These are phyloP conservation scores for Candida pseudoglaebosa DNA, from an alignment of 805 yeast genomes.

Conservation along the genomic window DNA sequence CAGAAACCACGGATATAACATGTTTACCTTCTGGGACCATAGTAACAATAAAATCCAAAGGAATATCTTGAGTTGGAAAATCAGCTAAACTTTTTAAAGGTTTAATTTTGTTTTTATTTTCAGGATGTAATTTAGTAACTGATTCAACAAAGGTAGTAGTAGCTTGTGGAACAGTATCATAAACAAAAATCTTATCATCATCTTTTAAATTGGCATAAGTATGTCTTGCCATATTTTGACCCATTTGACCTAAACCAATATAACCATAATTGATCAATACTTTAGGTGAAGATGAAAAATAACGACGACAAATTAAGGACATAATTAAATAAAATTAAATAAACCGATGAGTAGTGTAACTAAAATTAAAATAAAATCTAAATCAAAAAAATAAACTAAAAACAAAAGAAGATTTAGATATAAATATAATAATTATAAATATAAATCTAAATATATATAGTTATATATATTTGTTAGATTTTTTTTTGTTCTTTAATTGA, in stretches of 20 bases:
- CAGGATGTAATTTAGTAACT: constrained; percentile 21
- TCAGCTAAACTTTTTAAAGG: constrained; percentile 17
- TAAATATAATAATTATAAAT: too few relatives aligned
- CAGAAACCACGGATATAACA: constrained; percentile 38
- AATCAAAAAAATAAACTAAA: too few relatives aligned
- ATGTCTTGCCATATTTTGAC: constrained; percentile 52
- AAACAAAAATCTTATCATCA: constrained; percentile 39
- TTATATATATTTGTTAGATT: too few relatives aligned
- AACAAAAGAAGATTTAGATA: too few relatives aligned
- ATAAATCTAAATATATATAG: too few relatives aligned
- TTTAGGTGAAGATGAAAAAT: constrained; percentile 9
- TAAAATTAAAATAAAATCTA: too few relatives aligned
- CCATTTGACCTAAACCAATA: constrained; percentile 57
- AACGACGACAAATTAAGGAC: constrained; percentile 21
- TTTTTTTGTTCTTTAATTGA: too few relatives aligned
- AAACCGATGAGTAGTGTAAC: too few relatives aligned
- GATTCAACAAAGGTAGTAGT: constrained; percentile 19
- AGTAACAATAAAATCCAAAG: constrained; percentile 41
- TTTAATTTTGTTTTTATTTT: constrained; percentile 11
- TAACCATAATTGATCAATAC: constrained; percentile 38
- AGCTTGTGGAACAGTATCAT: constrained; percentile 36
- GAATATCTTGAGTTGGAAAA: constrained; percentile 20
- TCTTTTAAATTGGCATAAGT: constrained; percentile 36
- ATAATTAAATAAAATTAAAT: too few relatives aligned
- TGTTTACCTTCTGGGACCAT: constrained; percentile 56